A percentile compares a stretch with the other conserved stretches of the same genome.
Evolutionary conservation across 164 flowering plant species (phyloP).

Genomic region (Magnolia sinica): DNA sequence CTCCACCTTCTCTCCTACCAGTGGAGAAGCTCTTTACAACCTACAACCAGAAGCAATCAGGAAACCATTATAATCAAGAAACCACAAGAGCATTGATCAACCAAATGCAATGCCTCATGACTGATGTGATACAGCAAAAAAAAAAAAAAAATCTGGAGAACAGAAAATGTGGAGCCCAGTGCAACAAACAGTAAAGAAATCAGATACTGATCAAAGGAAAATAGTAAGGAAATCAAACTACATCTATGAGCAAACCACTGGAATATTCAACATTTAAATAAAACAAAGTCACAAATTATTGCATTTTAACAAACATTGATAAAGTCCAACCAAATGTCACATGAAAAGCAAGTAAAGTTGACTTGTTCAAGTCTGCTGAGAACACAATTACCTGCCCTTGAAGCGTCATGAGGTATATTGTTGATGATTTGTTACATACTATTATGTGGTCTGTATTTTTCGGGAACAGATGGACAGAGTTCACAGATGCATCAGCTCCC

Average conservation of each 20-base stretch:
- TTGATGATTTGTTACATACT: slow-evolving; percentile 96
- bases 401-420: slow-evolving; percentile 90
- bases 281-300: not conserved
- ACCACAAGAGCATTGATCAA: not conserved
- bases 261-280: not conserved
- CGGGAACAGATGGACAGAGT: slow-evolving; percentile 89
- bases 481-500: slow-evolving; percentile 99
- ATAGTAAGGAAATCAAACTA: not conserved
- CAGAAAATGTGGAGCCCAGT: too few species aligned
- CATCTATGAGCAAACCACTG: not conserved
- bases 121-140: too few species aligned
- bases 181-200: too few species aligned
- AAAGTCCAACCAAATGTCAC: not conserved
- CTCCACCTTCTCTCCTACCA: slow-evolving; percentile 99
- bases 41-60: slow-evolving; percentile 30
- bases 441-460: slow-evolving; percentile 84
- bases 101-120: not conserved
- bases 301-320: not conserved
- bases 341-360: not conserved
- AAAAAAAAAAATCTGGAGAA: too few species aligned
- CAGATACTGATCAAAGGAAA: too few species aligned
- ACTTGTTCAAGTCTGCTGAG: not conserved
- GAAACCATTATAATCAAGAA: not conserved
- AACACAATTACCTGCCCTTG: slow-evolving; percentile 84
- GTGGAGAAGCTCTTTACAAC: slow-evolving; percentile 99